Evolutionary conservation across 2,329 filamentous ascomycete species (phyloP).

Genomic region (Aspergillus sp.): DNA sequence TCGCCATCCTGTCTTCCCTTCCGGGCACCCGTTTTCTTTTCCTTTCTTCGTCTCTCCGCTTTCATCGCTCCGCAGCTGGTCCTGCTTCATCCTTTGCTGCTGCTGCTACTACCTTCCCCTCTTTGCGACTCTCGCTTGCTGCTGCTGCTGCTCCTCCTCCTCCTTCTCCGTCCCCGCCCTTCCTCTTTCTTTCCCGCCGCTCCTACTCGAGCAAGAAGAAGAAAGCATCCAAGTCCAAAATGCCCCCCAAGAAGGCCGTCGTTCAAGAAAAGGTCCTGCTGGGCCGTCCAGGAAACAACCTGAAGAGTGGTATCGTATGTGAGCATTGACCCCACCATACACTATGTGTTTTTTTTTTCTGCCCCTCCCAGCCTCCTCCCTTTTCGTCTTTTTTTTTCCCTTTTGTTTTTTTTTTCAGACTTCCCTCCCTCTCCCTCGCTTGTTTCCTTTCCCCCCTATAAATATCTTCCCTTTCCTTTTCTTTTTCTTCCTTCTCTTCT

Average conservation of each 20-base stretch:
- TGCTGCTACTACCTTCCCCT: conserved; percentile 23
- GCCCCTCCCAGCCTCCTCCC: conserved; percentile 24
- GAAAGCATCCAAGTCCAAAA: conserved; percentile 61
- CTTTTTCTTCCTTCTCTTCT: conserved; percentile 8
- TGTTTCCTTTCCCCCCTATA: conserved; percentile 6
- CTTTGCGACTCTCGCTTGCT: conserved; percentile 13
- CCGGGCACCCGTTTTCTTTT: conserved; percentile 43
- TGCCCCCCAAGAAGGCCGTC: conserved; percentile 92
- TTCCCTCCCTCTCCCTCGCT: conserved; percentile 26
- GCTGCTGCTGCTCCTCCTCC: conserved; percentile 52
- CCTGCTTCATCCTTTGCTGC: conserved; percentile 52
- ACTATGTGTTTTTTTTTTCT: conserved; percentile 27
- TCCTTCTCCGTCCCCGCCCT: conserved; percentile 47
- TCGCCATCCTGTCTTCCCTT: conserved; percentile 18
- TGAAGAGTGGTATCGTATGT: conserved; percentile 99
- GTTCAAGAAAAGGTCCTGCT: conserved; percentile 95
- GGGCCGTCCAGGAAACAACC: conserved; percentile 92
- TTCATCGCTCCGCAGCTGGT: conserved; percentile 65
- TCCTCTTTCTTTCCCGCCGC: conserved; percentile 42
- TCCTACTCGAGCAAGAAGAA: conserved; percentile 60
- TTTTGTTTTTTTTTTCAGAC: conserved; percentile 20
- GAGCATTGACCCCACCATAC: conserved; percentile 49
- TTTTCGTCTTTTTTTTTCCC: conserved; percentile 5
- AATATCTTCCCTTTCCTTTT: neutral
- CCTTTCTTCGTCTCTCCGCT: conserved; percentile 57